Percentiles rank a stretch among this genome's conserved stretches.
phyloP scores from a whole-genome alignment of 2,329 filamentous ascomycete species.

The Biscogniauxia sp. region DNA sequence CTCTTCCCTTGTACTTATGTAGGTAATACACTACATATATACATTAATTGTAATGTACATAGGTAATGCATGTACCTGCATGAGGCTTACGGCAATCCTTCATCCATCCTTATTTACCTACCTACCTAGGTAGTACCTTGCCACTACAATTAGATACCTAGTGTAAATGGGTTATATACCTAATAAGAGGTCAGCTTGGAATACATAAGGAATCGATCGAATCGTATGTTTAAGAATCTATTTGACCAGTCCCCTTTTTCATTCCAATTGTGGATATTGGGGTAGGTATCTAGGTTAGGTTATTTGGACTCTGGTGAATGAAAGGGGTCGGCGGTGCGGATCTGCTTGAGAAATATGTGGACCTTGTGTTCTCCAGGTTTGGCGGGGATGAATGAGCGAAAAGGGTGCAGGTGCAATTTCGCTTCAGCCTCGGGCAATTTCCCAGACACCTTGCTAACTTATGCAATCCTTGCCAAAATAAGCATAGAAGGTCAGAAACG shows the following conservation, averaged over 20 bases:
- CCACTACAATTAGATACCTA: neutral
- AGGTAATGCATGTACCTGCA: neutral
- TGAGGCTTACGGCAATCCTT: neutral
- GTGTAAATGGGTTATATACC: no score
- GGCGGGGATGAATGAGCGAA: neutral
- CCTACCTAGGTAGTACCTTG: neutral
- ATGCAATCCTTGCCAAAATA: neutral
- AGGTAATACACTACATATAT: no score
- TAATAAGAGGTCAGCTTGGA: no score
- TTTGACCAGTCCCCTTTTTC: neutral
- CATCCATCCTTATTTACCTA: neutral
- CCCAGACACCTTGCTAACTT: conserved; percentile 11
- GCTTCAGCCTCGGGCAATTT: conserved; percentile 29
- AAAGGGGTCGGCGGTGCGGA: neutral
- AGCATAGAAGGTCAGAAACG: neutral
- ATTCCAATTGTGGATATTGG: neutral
- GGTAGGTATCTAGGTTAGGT: neutral
- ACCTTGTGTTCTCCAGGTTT: neutral
- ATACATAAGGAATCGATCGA: no score
- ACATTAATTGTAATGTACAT: no score
- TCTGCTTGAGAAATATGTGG: neutral
- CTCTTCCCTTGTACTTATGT: neutral
- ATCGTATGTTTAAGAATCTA: neutral
- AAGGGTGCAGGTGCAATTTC: conserved; percentile 24
- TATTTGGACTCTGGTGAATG: neutral